These are phyloP conservation scores for Beauveria scarabaeidicola DNA, from an alignment of 2,329 filamentous ascomycete genomes.

Conservation along the genomic window DNA sequence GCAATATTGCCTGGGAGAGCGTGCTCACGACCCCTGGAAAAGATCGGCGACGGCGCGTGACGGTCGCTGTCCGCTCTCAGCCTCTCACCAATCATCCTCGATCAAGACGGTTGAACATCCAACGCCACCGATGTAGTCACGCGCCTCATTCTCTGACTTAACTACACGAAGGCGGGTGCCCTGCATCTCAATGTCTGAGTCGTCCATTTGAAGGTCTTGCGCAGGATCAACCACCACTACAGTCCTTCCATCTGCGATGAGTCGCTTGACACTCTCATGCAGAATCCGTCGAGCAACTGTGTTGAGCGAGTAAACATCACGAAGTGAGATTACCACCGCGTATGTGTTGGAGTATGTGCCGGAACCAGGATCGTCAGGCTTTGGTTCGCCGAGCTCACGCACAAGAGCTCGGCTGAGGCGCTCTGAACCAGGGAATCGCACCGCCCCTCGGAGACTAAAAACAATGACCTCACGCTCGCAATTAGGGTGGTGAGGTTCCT, in stretches of 20 bases:
- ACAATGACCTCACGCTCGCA: conserved; percentile 22
- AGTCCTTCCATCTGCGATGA: conserved; percentile 18
- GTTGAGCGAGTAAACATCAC: conserved; percentile 25
- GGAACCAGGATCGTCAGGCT: conserved; percentile 19
- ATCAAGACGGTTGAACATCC: conserved; percentile 21
- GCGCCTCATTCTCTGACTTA: conserved; percentile 19
- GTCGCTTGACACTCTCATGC: conserved; percentile 20
- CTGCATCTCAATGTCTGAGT: conserved; percentile 5
- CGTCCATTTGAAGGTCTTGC: conserved; percentile 18
- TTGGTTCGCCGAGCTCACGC: conserved; percentile 19
- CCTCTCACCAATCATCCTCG: conserved; percentile 17
- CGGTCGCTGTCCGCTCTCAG: background rate
- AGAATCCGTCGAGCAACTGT: conserved; percentile 22
- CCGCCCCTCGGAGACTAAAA: conserved; percentile 25
- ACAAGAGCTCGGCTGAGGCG: conserved; percentile 23
- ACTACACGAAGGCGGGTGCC: conserved; percentile 15
- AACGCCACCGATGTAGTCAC: conserved; percentile 21
- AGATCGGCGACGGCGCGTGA: no score
- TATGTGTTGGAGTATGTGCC: conserved; percentile 20
- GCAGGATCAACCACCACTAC: conserved; percentile 25
- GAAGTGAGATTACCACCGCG: conserved; percentile 25
- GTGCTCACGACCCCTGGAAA: no score
- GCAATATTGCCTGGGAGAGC: no score
- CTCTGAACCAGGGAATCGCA: conserved; percentile 27
- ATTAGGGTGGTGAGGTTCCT: conserved; percentile 19